Evolutionary conservation across 495 filamentous ascomycete genomes (phyloP), one percentile per base, ranked within the genome.

Genomic region (Astrothelium subdiscretum): DNA sequence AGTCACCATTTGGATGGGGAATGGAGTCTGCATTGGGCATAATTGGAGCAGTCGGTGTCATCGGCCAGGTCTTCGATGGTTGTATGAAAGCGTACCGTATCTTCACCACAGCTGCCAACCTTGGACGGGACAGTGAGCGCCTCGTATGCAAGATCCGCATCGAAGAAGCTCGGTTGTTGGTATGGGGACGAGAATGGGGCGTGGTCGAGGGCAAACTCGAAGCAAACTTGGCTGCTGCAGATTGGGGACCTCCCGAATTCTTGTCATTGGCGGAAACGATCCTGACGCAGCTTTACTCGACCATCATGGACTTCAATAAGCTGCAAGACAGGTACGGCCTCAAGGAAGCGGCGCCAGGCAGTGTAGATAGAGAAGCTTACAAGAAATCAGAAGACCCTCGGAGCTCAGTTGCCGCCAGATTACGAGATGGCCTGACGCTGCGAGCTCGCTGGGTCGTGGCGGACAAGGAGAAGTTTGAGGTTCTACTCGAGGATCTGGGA

Each of bases 181-280:
- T 72, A 42, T 75, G 73, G 73, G 73, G 73, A 12, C 63, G 73
- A 11, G 68, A 74, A 59, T 73, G 72, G 71, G 73, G 73, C 20
- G 68, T 74, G n/a, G 68, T 68, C 15, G 71, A 75, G 51, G 73
- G 73, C 48, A 65, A 67, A 62, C 51, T 73, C 2, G 71, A 73
- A 61, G 67, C 65, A 42, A 67, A 71, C 65, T 63, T 70, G 11
- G 66, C 65, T 18, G 66, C 67, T 5, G 62, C 59, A 31, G 58
- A 20, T 32, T 64, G 58, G 24, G 69, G 70, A 8, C 66, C 66
- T 42, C 66, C 72, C 22, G 63, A 68, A 6, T 54, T 75, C 43
- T 59, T 63, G 26, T 54, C 64, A 24, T 40, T 74, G 42, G 73
- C 73, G 12, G 61, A 43, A 29, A 57, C 64, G 31, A 74, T 74